These are phyloP conservation scores for Raffaelea albimanens DNA, from an alignment of 2,329 filamentous ascomycete genomes.

Conservation along the genomic window DNA sequence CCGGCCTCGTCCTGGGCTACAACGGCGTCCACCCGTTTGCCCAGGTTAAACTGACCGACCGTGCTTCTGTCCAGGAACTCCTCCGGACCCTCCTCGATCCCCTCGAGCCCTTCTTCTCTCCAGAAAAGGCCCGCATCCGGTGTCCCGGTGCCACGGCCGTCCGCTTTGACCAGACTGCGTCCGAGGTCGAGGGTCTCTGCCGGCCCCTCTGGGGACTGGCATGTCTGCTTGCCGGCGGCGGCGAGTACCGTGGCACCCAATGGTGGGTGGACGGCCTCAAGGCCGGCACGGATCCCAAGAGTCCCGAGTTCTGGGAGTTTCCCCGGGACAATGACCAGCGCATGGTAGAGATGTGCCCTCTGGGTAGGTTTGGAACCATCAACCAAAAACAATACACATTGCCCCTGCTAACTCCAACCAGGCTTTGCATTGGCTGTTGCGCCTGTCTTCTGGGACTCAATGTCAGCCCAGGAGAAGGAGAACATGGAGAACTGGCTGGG, in stretches of 20 bases:
- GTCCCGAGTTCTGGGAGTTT: constrained; percentile 66
- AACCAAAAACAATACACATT: background rate
- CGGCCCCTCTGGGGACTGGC: constrained; percentile 69
- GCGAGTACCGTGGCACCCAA: constrained; percentile 51
- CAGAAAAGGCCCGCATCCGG: constrained; percentile 53
- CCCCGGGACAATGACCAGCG: constrained; percentile 69
- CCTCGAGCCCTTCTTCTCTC: constrained; percentile 62
- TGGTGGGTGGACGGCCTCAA: constrained; percentile 63
- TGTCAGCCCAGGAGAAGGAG: constrained; percentile 50
- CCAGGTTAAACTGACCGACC: constrained; percentile 37
- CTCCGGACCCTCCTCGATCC: constrained; percentile 59
- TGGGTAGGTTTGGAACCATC: constrained; percentile 33
- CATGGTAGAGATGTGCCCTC: constrained; percentile 78
- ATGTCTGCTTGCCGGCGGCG: constrained; percentile 59
- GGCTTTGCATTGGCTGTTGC: constrained; percentile 65
- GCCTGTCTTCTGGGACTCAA: constrained; percentile 53
- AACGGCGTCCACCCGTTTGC: constrained; percentile 45
- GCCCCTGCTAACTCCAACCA: constrained; percentile 11
- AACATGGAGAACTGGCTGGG: constrained; percentile 67
- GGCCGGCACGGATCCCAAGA: constrained; percentile 60
- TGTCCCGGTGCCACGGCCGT: constrained; percentile 63
- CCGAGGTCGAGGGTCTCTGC: constrained; percentile 67
- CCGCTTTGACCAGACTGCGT: constrained; percentile 66
- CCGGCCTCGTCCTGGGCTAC: constrained; percentile 39
- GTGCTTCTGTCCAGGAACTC: constrained; percentile 49